Evolutionary conservation across 1,284 basidiomycete species (phyloP).

Genomic region (Ceratobasidium sp.): DNA sequence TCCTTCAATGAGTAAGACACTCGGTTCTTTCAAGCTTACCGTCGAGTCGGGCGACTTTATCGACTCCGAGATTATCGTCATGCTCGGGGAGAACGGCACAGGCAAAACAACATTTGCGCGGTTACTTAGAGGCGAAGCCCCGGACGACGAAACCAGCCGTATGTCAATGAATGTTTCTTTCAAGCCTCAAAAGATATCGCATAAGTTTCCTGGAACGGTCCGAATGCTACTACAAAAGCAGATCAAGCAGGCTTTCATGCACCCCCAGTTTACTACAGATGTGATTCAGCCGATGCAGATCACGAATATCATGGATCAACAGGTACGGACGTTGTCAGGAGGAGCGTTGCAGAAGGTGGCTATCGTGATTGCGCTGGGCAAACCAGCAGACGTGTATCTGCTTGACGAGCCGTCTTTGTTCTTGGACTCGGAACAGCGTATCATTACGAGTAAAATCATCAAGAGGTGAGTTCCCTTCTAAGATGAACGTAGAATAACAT

Average conservation of each 20-base stretch:
- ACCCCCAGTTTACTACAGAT: conserved; percentile 96
- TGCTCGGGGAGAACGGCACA: conserved; percentile 97
- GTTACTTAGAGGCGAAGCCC: conserved; percentile 88
- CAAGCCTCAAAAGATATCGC: conserved; percentile 96
- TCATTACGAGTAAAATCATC: conserved; percentile 96
- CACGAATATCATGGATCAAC: conserved; percentile 94
- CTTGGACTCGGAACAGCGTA: conserved; percentile 98
- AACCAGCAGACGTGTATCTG: conserved; percentile 88
- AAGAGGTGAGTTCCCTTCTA: conserved; percentile 73
- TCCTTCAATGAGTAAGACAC: conserved; percentile 95
- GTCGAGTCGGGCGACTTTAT: conserved; percentile 90
- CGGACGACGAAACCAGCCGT: conserved; percentile 86
- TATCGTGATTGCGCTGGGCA: conserved; percentile 89
- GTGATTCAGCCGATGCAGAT: conserved; percentile 96
- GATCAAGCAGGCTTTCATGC: conserved; percentile 95
- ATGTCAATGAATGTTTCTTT: conserved; percentile 86
- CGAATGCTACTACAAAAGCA: conserved; percentile 92
- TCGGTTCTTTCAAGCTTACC: conserved; percentile 93
- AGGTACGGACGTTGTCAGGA: conserved; percentile 95
- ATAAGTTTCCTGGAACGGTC: conserved; percentile 94
- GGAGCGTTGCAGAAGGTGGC: conserved; percentile 97
- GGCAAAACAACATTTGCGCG: conserved; percentile 98
- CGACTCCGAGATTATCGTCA: conserved; percentile 98
- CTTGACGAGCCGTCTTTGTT: conserved; percentile 81
- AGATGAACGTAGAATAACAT: not conserved